Conservation (phyloP, 2,329 filamentous ascomycete genomes). For the Capronia americana region DNA sequence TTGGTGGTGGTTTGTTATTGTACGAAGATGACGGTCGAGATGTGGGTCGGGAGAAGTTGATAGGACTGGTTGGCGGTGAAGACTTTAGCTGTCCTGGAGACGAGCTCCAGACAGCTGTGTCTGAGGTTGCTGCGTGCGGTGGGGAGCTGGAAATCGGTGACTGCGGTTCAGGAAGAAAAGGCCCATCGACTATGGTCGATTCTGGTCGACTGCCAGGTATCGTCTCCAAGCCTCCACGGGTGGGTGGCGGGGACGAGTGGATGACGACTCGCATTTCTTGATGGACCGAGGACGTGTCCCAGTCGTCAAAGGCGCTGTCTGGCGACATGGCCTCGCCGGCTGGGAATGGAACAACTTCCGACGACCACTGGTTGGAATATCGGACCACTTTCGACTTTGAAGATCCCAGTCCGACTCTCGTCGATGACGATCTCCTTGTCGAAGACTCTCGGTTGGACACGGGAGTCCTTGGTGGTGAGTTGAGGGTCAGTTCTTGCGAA, state of each 20-base stretch:
- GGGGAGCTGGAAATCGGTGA: constrained; percentile 31
- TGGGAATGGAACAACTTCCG: constrained; percentile 34
- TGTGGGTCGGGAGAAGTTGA: constrained; percentile 41
- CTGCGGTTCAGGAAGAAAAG: constrained; percentile 32
- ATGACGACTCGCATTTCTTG: constrained; percentile 39
- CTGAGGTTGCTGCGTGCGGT: constrained; percentile 34
- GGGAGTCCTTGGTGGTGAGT: constrained; percentile 39
- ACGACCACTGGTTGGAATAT: constrained; percentile 37
- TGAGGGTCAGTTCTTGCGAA: constrained; percentile 38
- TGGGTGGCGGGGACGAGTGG: constrained; percentile 37
- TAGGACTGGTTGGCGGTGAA: constrained; percentile 39
- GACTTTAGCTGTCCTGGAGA: constrained; percentile 34
- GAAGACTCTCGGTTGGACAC: constrained; percentile 27
- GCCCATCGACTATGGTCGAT: constrained; percentile 37
- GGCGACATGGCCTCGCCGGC: constrained; percentile 34
- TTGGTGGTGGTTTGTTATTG: constrained; percentile 21
- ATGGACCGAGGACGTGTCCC: constrained; percentile 40
- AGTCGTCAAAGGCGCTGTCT: constrained; percentile 38
- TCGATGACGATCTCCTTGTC: constrained; percentile 34
- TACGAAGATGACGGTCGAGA: constrained; percentile 27
- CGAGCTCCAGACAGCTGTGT: constrained; percentile 32
- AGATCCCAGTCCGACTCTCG: constrained; percentile 28
- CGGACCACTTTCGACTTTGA: constrained; percentile 34
- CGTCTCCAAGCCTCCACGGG: constrained; percentile 36
- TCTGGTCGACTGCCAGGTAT: constrained; percentile 41